Conservation (phyloP, 345 rosid species). For the Pistacia atlantica region DNA sequence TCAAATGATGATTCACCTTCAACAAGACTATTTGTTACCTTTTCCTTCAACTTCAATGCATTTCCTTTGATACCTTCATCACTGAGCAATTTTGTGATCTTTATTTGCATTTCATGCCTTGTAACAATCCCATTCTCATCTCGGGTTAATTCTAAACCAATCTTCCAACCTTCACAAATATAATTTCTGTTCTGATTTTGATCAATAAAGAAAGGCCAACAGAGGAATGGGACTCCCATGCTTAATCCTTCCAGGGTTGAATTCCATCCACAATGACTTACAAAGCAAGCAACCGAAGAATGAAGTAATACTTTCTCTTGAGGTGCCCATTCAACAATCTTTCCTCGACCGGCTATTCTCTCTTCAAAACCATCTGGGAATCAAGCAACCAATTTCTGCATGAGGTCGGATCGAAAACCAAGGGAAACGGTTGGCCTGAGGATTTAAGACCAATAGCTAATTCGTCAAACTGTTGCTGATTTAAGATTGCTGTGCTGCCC, state of each 20-base stretch:
- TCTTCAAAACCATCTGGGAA: conserved; percentile 27
- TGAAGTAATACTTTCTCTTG: conserved; percentile 36
- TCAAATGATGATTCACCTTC: conserved; percentile 35
- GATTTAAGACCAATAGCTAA: conserved; percentile 39
- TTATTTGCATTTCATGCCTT: conserved; percentile 27
- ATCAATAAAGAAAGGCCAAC: conserved; percentile 42
- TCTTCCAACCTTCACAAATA: conserved; percentile 35
- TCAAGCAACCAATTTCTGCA: background rate
- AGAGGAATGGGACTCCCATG: conserved; percentile 37
- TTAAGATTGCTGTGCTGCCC: conserved; percentile 30
- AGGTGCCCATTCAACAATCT: conserved; percentile 31
- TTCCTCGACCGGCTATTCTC: conserved; percentile 14
- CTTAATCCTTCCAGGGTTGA: conserved; percentile 32
- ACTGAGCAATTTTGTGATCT: conserved; percentile 2
- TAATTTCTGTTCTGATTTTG: conserved; percentile 33
- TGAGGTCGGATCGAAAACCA: conserved; percentile 29
- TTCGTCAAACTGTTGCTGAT: conserved; percentile 35
- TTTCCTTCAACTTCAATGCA: conserved; percentile 27
- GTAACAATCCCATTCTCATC: conserved; percentile 32
- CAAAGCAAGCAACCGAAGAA: conserved; percentile 29
- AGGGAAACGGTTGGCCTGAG: conserved; percentile 28
- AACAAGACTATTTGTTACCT: conserved; percentile 18
- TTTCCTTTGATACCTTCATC: conserved; percentile 22
- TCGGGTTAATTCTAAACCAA: conserved; percentile 11
- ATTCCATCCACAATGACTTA: conserved; percentile 47